Evolutionary conservation across 2,329 filamentous ascomycete species (phyloP), one percentile per base, ranked within the genome.

Genomic region (Phaeosphaeria sp.): DNA sequence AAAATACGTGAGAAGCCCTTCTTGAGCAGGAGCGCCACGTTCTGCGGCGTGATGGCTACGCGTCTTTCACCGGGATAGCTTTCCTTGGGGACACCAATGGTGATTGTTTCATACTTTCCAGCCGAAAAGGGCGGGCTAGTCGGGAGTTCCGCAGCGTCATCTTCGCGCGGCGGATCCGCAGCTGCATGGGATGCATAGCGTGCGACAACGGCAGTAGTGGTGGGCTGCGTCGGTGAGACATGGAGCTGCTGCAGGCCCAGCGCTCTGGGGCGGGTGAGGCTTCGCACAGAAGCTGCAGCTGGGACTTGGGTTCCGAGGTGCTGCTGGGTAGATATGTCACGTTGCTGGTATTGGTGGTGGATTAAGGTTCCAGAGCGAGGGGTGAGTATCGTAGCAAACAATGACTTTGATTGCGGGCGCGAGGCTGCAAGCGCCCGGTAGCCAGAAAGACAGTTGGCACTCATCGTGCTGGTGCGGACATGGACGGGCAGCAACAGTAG

Each of bases 31-130:
- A 96, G 80, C 1, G 89, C 85, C 17, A 93, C 91, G 79, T 96
- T 96, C 63, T 91, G 87, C 1, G 93, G 93, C 0, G 91, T 94
- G 55, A 96, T 84, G 27, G 93, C 91, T 15, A 96, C 92, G 50
- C 93, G 90, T 43, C 90, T 88, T 79, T 97, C 93, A 56, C 89
- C 87, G 0, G 88, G 85, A 68, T 85, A 92, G n/a, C 86, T 89
- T 77, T 97, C 93, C 56, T 85, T 87, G 15, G 92, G 92, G 3
- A 95, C 86, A 56, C 92, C 92, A 48, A 97, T 87, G 3, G 87
- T 90, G 55, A 96, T 84, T 46, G 88, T 82, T 20, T 84, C 80
- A 75, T 93, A 96, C 0, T 92, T 90, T 3, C 73, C 74, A 50
- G 73, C 71, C 41, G 71, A 74, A 57, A 74, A 76, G 39, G 73